Evolutionary conservation across 257 asterid species (phyloP).

Genomic region (Solanum etuberosum): DNA sequence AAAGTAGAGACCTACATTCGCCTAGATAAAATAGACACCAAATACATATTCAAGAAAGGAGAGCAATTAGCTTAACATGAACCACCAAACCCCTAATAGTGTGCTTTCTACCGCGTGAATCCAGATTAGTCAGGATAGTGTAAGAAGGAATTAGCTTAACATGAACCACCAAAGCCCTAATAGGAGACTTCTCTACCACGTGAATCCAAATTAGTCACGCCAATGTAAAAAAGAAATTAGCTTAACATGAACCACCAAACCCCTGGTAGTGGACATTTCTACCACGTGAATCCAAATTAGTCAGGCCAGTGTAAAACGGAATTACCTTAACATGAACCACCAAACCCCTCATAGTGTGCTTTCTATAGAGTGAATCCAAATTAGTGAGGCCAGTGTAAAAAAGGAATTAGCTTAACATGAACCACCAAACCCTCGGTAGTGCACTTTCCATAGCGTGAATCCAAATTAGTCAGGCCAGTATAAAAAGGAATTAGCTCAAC

Average conservation of each 20-base stretch:
- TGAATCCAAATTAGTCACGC: not conserved
- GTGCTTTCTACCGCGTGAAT: not conserved
- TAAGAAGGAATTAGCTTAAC: not conserved
- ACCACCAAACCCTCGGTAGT: not conserved
- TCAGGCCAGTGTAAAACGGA: not conserved
- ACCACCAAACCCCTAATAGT: not conserved
- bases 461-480: not conserved
- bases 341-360: not conserved
- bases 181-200: not conserved
- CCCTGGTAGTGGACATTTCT: not conserved
- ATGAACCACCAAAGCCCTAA: not conserved
- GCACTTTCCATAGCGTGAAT: not conserved
- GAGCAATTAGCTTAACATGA: not conserved
- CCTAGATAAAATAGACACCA: not conserved
- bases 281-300: not conserved
- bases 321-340: not conserved
- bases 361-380: not conserved
- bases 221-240: not conserved
- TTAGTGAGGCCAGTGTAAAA: not conserved
- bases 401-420: not conserved
- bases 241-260: not conserved
- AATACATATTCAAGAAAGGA: not conserved
- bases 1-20: not conserved
- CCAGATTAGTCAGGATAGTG: not conserved
- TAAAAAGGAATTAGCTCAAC: not conserved